Base-by-base conservation (phyloP, 2,329 filamentous ascomycete genomes). In the Catunica adiposa region DNA sequence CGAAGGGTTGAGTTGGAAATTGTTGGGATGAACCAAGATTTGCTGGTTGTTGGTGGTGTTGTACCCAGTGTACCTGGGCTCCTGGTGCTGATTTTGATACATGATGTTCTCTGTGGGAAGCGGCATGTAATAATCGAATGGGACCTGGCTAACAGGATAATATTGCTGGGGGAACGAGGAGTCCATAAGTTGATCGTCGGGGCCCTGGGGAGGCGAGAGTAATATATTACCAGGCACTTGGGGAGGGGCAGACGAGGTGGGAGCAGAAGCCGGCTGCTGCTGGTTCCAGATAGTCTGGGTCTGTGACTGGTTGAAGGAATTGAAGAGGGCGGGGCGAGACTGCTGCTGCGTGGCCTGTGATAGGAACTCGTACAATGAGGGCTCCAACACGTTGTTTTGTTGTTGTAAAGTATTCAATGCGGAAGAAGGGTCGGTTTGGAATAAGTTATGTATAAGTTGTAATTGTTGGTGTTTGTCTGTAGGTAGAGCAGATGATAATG, bases 181-280 rank as follows among this genome's bases (percentile, higher is more conserved):
- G 31, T 58, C 53, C 56, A 58, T 57, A 23, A 53, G 51, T 58
- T 50, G 48, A 34, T 52, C 48, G 26, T 37, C 53, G 11, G 29
- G 38, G 17, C 53, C 48, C 42, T 55, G 56, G 22, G 56, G 53
- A 48, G 53, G 53, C 48, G 56, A 55, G 22, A 53, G 56, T 42
- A 55, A 25, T 26, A 50, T 31, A 23, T 20, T 34, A n/a, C 25
- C 46, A 15, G 44, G 11, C 23, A 20, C 9, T 20, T 48, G n/a
- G 17, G 14, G 15, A 20, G 53, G 31, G 20, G 37, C 22, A 20
- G 51, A 44, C 9, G 56, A 23, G 29, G 52, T 23, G 40, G 26
- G 31, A 57, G 29, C 46, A 42, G 37, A 46, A 54, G 52, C 44
- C 52, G 53, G 56, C 47, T 54, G 56, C 44, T 57, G 56, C 7